Conservation (phyloP, 768 basidiomycete genomes). For the Hemileccinum impolitum region DNA sequence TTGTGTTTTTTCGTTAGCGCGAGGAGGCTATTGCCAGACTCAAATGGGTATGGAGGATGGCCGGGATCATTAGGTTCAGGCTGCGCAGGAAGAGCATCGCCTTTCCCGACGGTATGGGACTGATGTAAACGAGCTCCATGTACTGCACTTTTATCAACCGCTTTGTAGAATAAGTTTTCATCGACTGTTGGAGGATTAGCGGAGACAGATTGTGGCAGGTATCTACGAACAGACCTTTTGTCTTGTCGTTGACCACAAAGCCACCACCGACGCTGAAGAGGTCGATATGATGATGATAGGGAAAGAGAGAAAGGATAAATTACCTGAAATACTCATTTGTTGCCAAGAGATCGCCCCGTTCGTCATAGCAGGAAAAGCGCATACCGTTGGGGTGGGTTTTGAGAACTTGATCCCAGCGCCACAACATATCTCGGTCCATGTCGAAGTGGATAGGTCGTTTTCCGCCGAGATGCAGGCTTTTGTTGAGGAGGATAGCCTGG, state of each 20-base stretch:
- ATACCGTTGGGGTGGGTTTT: slow-evolving; percentile 92
- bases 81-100: slow-evolving; percentile 10
- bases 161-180: slow-evolving; percentile 94
- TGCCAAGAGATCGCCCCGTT: slow-evolving; percentile 81
- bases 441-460: slow-evolving; percentile 77
- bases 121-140: slow-evolving; percentile 79
- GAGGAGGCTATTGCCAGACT: slow-evolving; percentile 71
- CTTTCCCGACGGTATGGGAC: slow-evolving; percentile 41
- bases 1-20: slow-evolving; percentile 78
- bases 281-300: background rate
- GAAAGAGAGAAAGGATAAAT: background rate
- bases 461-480: slow-evolving; percentile 68
- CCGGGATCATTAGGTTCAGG: slow-evolving; percentile 30
- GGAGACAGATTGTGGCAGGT: background rate
- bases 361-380: slow-evolving; percentile 82
- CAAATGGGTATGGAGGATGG: slow-evolving; percentile 83
- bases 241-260: slow-evolving; percentile 94
- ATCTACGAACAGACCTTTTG: slow-evolving; percentile 62
- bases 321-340: slow-evolving; percentile 92
- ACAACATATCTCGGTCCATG: slow-evolving; percentile 89
- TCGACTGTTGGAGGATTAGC: slow-evolving; percentile 49
- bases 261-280: slow-evolving; percentile 76
- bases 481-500: slow-evolving; percentile 59
- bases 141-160: slow-evolving; percentile 78
- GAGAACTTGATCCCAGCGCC: slow-evolving; percentile 87